Evolutionary conservation across 768 basidiomycete genomes (phyloP).

Genomic region (Pleurotus giganteus): DNA sequence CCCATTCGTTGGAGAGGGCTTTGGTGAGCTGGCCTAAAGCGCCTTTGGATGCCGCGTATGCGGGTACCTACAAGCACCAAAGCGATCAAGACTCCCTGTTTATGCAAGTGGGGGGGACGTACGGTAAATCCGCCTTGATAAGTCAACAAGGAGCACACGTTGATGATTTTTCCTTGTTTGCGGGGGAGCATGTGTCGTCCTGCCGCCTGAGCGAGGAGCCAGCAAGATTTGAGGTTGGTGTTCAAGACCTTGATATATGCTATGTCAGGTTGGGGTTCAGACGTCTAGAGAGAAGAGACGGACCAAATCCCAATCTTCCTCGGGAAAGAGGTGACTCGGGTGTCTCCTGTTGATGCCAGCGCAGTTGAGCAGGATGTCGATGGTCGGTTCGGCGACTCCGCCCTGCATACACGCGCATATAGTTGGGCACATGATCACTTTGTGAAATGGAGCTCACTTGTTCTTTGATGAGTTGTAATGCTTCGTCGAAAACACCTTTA

Average conservation of each 20-base stretch:
- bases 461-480: slow-evolving; percentile 36
- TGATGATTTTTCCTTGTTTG: slow-evolving; percentile 68
- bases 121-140: slow-evolving; percentile 65
- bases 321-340: slow-evolving; percentile 61
- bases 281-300: slow-evolving; percentile 20
- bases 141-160: slow-evolving; percentile 61
- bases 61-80: slow-evolving; percentile 49
- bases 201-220: slow-evolving; percentile 83
- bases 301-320: slow-evolving; percentile 69
- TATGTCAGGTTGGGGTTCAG: neutral
- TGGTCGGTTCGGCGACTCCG: slow-evolving; percentile 18
- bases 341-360: slow-evolving; percentile 60
- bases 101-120: slow-evolving; percentile 49
- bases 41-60: slow-evolving; percentile 91
- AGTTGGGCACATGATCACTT: too few species aligned
- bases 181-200: slow-evolving; percentile 85
- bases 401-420: too few species aligned
- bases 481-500: slow-evolving; percentile 37
- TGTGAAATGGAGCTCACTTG: too few species aligned
- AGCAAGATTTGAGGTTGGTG: slow-evolving; percentile 86
- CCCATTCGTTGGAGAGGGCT: slow-evolving; percentile 93
- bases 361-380: slow-evolving; percentile 70
- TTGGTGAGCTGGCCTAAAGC: slow-evolving; percentile 85
- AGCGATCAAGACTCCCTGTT: slow-evolving; percentile 56
- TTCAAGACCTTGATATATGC: slow-evolving; percentile 60